Evolutionary conservation across 1,284 basidiomycete species (phyloP).

Genomic region (Cutaneotrichosporon sp.): DNA sequence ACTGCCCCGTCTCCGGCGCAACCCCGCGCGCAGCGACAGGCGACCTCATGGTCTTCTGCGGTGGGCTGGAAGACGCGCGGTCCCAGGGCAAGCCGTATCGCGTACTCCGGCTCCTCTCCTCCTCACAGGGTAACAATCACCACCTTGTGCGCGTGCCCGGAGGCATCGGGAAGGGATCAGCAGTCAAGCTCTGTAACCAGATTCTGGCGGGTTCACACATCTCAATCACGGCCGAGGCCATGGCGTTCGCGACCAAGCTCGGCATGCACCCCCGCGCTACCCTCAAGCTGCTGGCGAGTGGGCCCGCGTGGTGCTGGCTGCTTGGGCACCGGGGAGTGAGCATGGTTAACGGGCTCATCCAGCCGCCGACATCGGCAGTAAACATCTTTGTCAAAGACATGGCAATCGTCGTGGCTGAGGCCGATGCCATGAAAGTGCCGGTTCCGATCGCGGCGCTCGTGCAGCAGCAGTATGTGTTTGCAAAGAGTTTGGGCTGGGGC

Average conservation of each 20-base stretch:
- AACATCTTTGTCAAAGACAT: conserved; percentile 20
- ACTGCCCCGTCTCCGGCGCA: conserved; percentile 38
- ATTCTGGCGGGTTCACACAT: conserved; percentile 22
- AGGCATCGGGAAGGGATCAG: conserved; percentile 22
- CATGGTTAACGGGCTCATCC: conserved; percentile 20
- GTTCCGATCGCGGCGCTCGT: conserved; percentile 12
- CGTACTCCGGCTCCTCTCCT: conserved; percentile 25
- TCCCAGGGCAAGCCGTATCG: conserved; percentile 7
- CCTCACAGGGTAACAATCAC: conserved; percentile 10
- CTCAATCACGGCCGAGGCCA: conserved; percentile 25
- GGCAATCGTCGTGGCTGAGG: conserved; percentile 21
- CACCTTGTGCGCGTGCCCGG: conserved; percentile 17
- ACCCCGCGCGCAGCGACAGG: conserved; percentile 31
- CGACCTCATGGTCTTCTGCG: conserved; percentile 34
- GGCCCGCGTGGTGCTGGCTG: conserved; percentile 16
- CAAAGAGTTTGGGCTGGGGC: conserved; percentile 17
- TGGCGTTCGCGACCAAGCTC: conserved; percentile 25
- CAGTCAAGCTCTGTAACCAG: conserved; percentile 23
- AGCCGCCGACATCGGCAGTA: conserved; percentile 15
- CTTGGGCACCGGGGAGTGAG: conserved; percentile 18
- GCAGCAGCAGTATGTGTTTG: conserved; percentile 16
- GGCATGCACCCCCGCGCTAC: conserved; percentile 19
- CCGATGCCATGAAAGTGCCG: not conserved
- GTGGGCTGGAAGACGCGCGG: conserved; percentile 16
- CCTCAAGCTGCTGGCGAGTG: conserved; percentile 11